Conservation (phyloP, 2,329 filamentous ascomycete genomes). For the Sclerotinia trifoliorum region DNA sequence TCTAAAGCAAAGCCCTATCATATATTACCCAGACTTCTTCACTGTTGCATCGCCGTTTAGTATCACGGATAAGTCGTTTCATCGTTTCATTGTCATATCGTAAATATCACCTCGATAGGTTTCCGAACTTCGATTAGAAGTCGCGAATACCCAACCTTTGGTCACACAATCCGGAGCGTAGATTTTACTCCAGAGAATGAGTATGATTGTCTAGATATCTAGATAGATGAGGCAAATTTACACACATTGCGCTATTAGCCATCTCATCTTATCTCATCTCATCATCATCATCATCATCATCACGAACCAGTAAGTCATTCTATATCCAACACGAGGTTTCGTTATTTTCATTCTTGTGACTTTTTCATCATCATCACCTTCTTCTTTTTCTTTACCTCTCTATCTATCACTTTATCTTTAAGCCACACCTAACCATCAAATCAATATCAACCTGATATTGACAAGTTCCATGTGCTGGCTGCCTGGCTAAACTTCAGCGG, state of each 20-base stretch:
- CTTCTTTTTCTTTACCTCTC: neutral
- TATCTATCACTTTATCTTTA: neutral
- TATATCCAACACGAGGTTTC: neutral
- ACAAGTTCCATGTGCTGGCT: neutral
- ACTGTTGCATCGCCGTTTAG: slow-evolving; percentile 6
- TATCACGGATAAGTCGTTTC: slow-evolving; percentile 6
- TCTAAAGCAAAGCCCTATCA: slow-evolving; percentile 4
- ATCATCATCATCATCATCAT: neutral
- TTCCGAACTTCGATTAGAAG: slow-evolving; percentile 2
- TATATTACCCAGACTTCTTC: neutral
- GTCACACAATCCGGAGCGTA: slow-evolving; percentile 10
- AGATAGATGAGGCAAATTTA: neutral
- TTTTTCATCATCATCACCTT: neutral
- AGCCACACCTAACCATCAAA: too few species aligned
- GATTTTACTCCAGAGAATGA: neutral
- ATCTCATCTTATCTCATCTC: slow-evolving; percentile 8
- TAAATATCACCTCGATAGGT: neutral
- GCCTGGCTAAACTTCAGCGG: neutral
- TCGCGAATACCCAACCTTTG: neutral
- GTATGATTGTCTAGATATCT: too few species aligned
- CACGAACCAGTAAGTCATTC: neutral
- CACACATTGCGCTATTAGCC: too few species aligned
- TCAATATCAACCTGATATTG: neutral
- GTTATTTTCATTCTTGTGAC: slow-evolving; percentile 1
- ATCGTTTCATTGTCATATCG: neutral